These are phyloP conservation scores for Citeromyces hawaiiensis DNA, from an alignment of 1,139 yeast species.

Conservation along the genomic window DNA sequence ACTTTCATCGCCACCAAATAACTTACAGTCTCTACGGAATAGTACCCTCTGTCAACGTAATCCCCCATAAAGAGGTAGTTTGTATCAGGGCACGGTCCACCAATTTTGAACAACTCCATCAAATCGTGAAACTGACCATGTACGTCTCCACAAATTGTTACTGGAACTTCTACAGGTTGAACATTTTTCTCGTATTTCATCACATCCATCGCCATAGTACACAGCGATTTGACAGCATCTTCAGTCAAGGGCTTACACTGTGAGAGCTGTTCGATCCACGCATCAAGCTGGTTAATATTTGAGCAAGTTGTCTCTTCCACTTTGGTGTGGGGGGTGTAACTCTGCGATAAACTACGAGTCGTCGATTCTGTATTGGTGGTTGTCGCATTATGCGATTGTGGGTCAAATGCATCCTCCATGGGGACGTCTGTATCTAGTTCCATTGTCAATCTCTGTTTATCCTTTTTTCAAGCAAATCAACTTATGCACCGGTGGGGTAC, in stretches of 20 bases:
- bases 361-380: not conserved
- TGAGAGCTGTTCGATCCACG: conserved; percentile 72
- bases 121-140: conserved; percentile 97
- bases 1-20: conserved; percentile 72
- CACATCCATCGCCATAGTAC: conserved; percentile 86
- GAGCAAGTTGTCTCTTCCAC: conserved; percentile 7
- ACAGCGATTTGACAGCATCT: conserved; percentile 66
- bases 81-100: conserved; percentile 99
- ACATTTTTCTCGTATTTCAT: conserved; percentile 87
- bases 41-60: conserved; percentile 95
- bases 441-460: conserved; percentile 17
- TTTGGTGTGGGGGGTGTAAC: conserved; percentile 8
- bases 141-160: conserved; percentile 96
- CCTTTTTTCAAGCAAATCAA: not conserved
- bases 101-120: conserved; percentile 89
- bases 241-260: conserved; percentile 79
- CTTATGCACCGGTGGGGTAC: not conserved
- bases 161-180: conserved; percentile 91
- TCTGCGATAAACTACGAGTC: conserved; percentile 5
- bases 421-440: conserved; percentile 50
- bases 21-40: conserved; percentile 82
- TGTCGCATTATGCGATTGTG: conserved; percentile 6
- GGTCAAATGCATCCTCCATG: conserved; percentile 48
- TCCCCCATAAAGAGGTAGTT: conserved; percentile 92
- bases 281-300: conserved; percentile 59